Evolutionary conservation across 331 rosid genomes (phyloP), one percentile per base, ranked within the genome.

Genomic region (Telfairia occidentalis): DNA sequence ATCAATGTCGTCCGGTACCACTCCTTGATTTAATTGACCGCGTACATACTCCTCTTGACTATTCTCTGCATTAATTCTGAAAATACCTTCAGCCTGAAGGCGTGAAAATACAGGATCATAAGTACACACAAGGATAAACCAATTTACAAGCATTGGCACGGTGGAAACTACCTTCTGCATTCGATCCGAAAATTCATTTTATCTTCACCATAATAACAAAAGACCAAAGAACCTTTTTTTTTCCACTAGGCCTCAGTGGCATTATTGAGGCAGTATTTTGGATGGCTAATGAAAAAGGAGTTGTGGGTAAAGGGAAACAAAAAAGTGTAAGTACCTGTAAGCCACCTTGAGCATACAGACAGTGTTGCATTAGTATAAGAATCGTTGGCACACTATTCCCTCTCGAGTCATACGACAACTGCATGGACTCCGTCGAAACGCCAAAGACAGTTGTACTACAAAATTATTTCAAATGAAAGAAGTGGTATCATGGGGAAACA

Each of bases 361-460:
- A 83, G 46, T 80, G 86, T 75, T 94, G 98, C 96, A 94, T 91
- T 61, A 85, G 85, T 77, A 91, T 82, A 66, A 94, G 97, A 88
- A 94, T 94, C 3, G 97, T 84, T 1, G 98, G 98, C 78, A 94
- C 97, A 60, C 90, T 89, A 78, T 89, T 94, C 82, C 98, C 98
- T 85, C 96, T 89, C 11, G 92, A 76, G 77, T 94, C 98, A 79
- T 84, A 89, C 0, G 96, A 88, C 81, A 91, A 78, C 60, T 91
- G 95, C 97, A 94, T 94, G 64, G 98, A 94, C 73, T 94, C 96
- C 45, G 96, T 89, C 34, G 98, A 94, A 80, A 91, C 98, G 75
- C 97, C 98, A 52, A 94, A 91, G 76, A 91, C 96, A 57, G 97
- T 88, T 30, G 91, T 79, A 81, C 98, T 94, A 45, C 84, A 86